phyloP scores from a whole-genome alignment of 202 grass and related monocot genomes.

The Brachypodium distachyon region DNA sequence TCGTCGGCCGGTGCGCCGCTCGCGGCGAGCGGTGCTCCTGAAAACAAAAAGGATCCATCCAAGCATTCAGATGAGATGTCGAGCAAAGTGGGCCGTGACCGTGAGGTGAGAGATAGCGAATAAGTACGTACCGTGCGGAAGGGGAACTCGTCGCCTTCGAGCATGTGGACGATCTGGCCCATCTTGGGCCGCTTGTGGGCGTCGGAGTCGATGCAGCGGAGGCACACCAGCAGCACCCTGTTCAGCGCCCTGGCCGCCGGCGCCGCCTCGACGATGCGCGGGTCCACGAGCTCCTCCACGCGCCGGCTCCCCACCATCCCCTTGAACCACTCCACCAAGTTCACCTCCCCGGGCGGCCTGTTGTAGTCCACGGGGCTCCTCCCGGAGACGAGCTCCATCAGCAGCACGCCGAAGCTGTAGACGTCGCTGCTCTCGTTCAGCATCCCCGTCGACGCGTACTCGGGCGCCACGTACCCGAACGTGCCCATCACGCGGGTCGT shows the following conservation, averaged over 20 bases:
- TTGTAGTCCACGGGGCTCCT: constrained; percentile 86
- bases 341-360: constrained; percentile 70
- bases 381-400: constrained; percentile 93
- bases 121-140: constrained; percentile 39
- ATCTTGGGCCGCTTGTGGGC: constrained; percentile 79
- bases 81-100: too few relatives aligned
- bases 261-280: constrained; percentile 38
- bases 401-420: constrained; percentile 92
- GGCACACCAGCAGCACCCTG: constrained; percentile 67
- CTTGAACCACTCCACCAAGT: constrained; percentile 99
- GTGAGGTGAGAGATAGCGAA: background rate
- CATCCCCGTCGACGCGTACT: constrained; percentile 94
- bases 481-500: constrained; percentile 98
- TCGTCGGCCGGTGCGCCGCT: constrained; percentile 36
- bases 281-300: constrained; percentile 67
- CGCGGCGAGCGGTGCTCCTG: constrained; percentile 75
- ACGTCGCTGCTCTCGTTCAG: constrained; percentile 90
- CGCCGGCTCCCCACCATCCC: constrained; percentile 67
- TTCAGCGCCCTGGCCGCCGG: constrained; percentile 68
- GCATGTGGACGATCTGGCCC: constrained; percentile 97
- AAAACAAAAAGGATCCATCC: background rate
- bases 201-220: constrained; percentile 89
- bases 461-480: constrained; percentile 96
- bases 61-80: too few relatives aligned
- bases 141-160: constrained; percentile 96